These are phyloP conservation scores for Cucurbita moschata DNA, from an alignment of 306 rosid genomes.

Conservation along the genomic window DNA sequence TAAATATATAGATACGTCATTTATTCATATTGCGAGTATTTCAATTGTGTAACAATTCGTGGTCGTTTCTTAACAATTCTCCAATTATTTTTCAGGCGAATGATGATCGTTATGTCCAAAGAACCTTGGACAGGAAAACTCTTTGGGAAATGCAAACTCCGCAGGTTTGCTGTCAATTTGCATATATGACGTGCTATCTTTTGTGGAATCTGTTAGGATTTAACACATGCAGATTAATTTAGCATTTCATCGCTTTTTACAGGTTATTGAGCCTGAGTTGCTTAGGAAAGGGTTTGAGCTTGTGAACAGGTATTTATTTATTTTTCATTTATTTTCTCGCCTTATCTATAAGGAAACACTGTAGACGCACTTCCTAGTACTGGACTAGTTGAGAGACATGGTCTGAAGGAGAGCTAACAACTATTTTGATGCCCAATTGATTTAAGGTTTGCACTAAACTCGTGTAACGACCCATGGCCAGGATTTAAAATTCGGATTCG, in stretches of 20 bases:
- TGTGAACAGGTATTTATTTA: constrained; percentile 51
- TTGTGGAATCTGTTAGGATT: background rate
- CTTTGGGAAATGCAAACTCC: constrained; percentile 99
- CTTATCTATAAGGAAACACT: background rate
- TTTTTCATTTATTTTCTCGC: background rate
- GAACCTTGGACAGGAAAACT: constrained; percentile 71
- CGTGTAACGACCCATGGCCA: too few relatives aligned
- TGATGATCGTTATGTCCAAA: constrained; percentile 56
- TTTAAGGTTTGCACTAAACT: too few relatives aligned
- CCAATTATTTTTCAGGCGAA: constrained; percentile 53
- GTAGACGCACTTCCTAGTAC: background rate
- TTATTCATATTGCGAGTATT: background rate
- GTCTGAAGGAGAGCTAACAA: background rate
- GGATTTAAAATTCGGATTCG: too few relatives aligned
- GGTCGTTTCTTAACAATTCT: background rate
- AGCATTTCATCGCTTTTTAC: constrained; percentile 10
- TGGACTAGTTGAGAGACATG: background rate
- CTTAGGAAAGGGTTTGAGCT: constrained; percentile 82
- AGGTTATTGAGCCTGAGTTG: constrained; percentile 78
- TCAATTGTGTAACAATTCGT: background rate
- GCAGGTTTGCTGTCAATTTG: constrained; percentile 39
- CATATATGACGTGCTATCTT: background rate
- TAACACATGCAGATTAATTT: background rate
- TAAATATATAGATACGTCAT: background rate
- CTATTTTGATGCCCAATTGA: background rate